These are phyloP conservation scores for Diplocarpon mali DNA, from an alignment of 2,329 filamentous ascomycete species.

Conservation along the genomic window DNA sequence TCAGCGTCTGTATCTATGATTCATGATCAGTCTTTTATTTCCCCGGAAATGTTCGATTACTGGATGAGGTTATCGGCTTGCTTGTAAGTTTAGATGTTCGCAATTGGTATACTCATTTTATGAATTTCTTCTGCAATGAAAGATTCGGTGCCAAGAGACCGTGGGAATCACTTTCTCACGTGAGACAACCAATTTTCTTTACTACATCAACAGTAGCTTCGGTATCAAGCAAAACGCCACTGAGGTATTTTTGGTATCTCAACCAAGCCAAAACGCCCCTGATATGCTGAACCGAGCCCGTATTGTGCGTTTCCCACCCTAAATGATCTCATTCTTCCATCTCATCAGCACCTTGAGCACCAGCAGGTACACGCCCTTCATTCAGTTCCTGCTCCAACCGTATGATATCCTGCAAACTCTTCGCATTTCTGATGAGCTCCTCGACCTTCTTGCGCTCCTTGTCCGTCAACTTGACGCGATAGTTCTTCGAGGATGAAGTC, in stretches of 20 bases:
- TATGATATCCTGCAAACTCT: slow-evolving; percentile 82
- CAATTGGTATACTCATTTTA: neutral
- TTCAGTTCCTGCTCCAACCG: slow-evolving; percentile 83
- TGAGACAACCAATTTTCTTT: slow-evolving; percentile 1
- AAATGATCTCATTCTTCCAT: slow-evolving; percentile 46
- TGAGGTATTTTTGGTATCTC: slow-evolving; percentile 2
- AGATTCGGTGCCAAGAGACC: neutral
- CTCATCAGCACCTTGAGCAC: slow-evolving; percentile 42
- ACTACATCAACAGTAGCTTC: neutral
- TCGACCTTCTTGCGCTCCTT: slow-evolving; percentile 78
- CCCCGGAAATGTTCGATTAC: neutral
- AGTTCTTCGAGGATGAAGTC: slow-evolving; percentile 48
- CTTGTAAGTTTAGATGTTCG: neutral
- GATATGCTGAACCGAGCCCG: slow-evolving; percentile 5
- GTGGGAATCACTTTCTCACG: neutral
- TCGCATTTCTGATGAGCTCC: slow-evolving; percentile 78
- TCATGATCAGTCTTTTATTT: slow-evolving; percentile 1
- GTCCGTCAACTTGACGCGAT: slow-evolving; percentile 75
- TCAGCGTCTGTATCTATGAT: neutral
- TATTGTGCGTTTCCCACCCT: too few species aligned
- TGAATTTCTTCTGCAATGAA: neutral
- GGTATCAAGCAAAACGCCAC: slow-evolving; percentile 5
- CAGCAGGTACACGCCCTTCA: slow-evolving; percentile 73
- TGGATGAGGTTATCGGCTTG: neutral
- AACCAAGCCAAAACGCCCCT: slow-evolving; percentile 7